Evolutionary conservation across 306 rosid species (phyloP).

Genomic region (Inga leiocalycina): DNA sequence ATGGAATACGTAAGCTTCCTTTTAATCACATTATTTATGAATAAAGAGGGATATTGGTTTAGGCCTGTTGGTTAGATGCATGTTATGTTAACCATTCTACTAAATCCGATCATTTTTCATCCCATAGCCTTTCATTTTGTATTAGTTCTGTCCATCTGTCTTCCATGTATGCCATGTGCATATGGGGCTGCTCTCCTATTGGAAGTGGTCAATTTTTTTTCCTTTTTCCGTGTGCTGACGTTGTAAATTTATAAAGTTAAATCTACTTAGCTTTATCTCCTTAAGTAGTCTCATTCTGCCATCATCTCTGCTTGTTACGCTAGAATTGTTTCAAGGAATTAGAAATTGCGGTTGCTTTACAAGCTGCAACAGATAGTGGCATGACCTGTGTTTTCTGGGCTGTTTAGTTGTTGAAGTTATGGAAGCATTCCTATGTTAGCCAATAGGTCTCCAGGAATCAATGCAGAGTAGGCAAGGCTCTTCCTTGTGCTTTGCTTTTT

Average conservation of each 20-base stretch:
- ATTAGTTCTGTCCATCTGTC: constrained; percentile 24
- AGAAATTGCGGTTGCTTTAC: constrained; percentile 17
- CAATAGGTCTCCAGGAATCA: not conserved
- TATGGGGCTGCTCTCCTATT: constrained; percentile 17
- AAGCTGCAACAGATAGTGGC: constrained; percentile 5
- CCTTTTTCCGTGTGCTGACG: not conserved
- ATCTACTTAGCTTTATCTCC: not conserved
- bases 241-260: not conserved
- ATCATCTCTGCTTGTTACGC: not conserved
- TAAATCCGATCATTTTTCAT: not conserved
- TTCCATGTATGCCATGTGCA: not conserved
- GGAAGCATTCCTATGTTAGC: not conserved
- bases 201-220: constrained; percentile 16
- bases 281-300: not conserved
- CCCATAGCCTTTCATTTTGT: constrained; percentile 4
- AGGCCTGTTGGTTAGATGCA: constrained; percentile 17
- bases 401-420: constrained; percentile 2
- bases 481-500: constrained; percentile 4
- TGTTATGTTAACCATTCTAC: constrained; percentile 13
- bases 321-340: not conserved
- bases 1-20: constrained; percentile 91
- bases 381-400: constrained; percentile 23
- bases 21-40: not conserved
- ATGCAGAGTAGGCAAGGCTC: not conserved
- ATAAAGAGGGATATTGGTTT: constrained; percentile 10